Conservation (phyloP, 441 rosid genomes). For the Mallotus japonicus region DNA sequence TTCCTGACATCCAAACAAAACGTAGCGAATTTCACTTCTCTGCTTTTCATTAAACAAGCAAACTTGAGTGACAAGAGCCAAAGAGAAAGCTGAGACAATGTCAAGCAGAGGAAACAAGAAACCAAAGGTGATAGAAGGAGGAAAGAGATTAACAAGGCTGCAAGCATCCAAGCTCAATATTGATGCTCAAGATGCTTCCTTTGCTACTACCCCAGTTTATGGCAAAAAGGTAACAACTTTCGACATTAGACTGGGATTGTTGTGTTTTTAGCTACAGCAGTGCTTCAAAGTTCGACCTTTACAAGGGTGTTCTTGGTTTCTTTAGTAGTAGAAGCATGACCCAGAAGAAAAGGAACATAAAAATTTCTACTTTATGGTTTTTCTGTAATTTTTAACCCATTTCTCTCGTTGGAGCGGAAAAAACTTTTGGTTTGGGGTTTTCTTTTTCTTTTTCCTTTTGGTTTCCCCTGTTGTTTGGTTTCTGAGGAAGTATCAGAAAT, state of each 20-base stretch:
- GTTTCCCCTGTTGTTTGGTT: neutral
- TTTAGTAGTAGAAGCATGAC: neutral
- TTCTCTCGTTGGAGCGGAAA: neutral
- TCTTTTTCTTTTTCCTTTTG: neutral
- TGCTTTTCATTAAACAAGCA: too few species aligned
- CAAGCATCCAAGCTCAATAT: neutral
- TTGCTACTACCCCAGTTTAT: neutral
- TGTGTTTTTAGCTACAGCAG: neutral
- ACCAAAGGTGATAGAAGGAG: neutral
- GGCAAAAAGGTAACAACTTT: neutral
- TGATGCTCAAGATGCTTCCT: neutral
- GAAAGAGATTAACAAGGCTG: constrained; percentile 3
- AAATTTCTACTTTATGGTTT: neutral
- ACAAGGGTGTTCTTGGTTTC: too few species aligned
- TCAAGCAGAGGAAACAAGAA: neutral
- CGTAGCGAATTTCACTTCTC: too few species aligned
- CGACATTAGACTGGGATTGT: neutral
- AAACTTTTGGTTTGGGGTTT: neutral
- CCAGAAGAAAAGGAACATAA: neutral
- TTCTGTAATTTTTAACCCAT: neutral
- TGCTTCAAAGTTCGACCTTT: neutral
- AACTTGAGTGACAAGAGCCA: too few species aligned
- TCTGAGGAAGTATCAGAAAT: neutral
- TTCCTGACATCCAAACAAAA: too few species aligned
- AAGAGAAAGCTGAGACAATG: constrained; percentile 1